Evolutionary conservation across 352 stramenopile genomes (phyloP).

Genomic region (Blastocystis hominis): DNA sequence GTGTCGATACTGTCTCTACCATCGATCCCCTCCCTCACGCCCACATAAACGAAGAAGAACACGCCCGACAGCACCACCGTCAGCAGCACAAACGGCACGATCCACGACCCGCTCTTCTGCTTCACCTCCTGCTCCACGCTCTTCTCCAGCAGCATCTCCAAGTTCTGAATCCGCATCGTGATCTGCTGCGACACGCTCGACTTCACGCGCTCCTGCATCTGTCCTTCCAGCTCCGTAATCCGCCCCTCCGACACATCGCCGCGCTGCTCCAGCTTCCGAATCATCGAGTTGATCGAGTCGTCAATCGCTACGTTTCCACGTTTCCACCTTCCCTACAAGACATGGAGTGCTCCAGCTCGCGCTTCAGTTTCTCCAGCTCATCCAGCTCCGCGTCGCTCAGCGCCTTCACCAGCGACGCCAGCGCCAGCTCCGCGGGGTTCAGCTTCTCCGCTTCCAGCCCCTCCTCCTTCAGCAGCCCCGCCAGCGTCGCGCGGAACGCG

Average conservation of each 20-base stretch:
- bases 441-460: constrained; percentile 60
- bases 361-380: constrained; percentile 60
- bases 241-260: constrained; percentile 63
- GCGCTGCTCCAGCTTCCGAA: constrained; percentile 68
- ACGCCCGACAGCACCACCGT: background rate
- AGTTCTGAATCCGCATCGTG: constrained; percentile 57
- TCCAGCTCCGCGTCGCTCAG: background rate
- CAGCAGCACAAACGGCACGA: constrained; percentile 42
- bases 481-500: constrained; percentile 43
- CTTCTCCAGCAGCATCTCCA: constrained; percentile 61
- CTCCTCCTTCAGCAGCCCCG: background rate
- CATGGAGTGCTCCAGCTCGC: constrained; percentile 65
- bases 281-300: constrained; percentile 74
- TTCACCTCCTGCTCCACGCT: constrained; percentile 55
- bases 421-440: constrained; percentile 45
- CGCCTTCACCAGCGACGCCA: background rate
- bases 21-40: background rate
- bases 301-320: constrained; percentile 66
- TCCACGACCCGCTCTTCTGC: constrained; percentile 21
- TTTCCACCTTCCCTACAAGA: constrained; percentile 66
- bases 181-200: constrained; percentile 10
- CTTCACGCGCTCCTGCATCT: constrained; percentile 56
- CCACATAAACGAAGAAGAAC: constrained; percentile 54
- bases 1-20: constrained; percentile 27
- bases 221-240: constrained; percentile 61